phyloP scores from a whole-genome alignment of 2,329 filamentous ascomycete genomes.

The Penicillium sp. region DNA sequence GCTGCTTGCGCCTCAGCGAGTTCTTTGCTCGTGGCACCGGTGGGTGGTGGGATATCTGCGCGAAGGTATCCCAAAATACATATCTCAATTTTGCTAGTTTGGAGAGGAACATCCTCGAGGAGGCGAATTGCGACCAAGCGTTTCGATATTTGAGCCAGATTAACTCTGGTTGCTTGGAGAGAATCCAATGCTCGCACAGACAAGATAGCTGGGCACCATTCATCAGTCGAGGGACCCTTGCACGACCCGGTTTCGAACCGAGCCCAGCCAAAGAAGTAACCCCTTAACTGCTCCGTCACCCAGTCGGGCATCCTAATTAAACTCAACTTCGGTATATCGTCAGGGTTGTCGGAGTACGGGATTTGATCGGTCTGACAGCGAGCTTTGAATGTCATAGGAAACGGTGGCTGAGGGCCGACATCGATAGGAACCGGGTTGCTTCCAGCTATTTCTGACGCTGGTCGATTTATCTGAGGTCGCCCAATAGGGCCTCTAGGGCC shows the following conservation, averaged over 20 bases:
- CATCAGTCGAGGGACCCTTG: conserved; percentile 33
- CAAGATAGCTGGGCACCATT: conserved; percentile 61
- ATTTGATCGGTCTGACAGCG: conserved; percentile 8
- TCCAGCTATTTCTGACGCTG: conserved; percentile 6
- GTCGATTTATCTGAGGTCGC: conserved; percentile 27
- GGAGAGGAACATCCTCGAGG: conserved; percentile 25
- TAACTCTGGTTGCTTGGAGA: conserved; percentile 46
- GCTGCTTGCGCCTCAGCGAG: conserved; percentile 37
- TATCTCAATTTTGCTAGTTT: conserved; percentile 48
- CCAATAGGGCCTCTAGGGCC: conserved; percentile 37
- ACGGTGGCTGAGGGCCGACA: conserved; percentile 33
- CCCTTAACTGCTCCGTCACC: conserved; percentile 54
- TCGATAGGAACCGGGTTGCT: conserved; percentile 16
- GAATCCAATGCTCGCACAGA: conserved; percentile 48
- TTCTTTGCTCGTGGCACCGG: conserved; percentile 17
- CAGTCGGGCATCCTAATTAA: conserved; percentile 53
- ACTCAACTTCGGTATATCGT: conserved; percentile 56
- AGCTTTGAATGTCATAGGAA: conserved; percentile 30
- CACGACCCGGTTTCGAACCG: conserved; percentile 33
- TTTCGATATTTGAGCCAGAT: conserved; percentile 50
- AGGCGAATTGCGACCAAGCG: conserved; percentile 44
- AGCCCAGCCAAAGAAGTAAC: conserved; percentile 66
- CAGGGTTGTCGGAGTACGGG: conserved; percentile 43
- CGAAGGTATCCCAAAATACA: conserved; percentile 62
- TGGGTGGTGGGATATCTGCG: conserved; percentile 27